phyloP scores from a whole-genome alignment of 2,329 filamentous ascomycete species.

The Fusarium vanettenii region DNA sequence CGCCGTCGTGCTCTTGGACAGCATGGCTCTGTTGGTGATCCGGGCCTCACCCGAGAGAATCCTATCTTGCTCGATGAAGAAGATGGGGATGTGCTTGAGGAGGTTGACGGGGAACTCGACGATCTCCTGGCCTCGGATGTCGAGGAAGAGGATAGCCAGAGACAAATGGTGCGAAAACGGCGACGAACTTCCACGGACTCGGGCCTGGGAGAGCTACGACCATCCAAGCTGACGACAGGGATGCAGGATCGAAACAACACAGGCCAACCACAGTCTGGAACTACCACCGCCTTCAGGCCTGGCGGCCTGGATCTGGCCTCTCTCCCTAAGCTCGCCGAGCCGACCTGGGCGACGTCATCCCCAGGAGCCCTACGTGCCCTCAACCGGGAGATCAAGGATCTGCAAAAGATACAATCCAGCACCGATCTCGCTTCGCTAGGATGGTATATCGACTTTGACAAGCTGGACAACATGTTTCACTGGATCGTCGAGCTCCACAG shows the following conservation, averaged over 20 bases:
- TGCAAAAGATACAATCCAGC: constrained; percentile 72
- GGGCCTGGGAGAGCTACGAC: constrained; percentile 24
- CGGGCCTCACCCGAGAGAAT: neutral
- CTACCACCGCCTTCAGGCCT: constrained; percentile 67
- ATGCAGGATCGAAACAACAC: constrained; percentile 18
- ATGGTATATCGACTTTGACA: constrained; percentile 81
- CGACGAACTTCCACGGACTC: constrained; percentile 36
- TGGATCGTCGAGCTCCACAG: constrained; percentile 93
- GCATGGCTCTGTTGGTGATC: neutral
- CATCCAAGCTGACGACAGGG: constrained; percentile 26
- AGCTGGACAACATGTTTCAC: constrained; percentile 82
- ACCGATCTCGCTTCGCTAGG: constrained; percentile 75
- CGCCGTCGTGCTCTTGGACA: constrained; percentile 23
- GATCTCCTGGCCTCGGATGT: constrained; percentile 38
- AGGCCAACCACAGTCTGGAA: neutral
- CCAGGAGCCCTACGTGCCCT: constrained; percentile 41
- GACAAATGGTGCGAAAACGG: constrained; percentile 30
- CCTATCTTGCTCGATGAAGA: constrained; percentile 12
- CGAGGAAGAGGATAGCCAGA: constrained; percentile 2
- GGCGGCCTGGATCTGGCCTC: constrained; percentile 71
- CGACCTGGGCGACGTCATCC: constrained; percentile 46
- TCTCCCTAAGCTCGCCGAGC: constrained; percentile 69
- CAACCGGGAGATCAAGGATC: constrained; percentile 66
- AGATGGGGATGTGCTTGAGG: neutral
- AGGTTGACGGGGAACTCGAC: constrained; percentile 29